Conservation (phyloP, 305 asterid genomes). For the Plantago coronopus region DNA sequence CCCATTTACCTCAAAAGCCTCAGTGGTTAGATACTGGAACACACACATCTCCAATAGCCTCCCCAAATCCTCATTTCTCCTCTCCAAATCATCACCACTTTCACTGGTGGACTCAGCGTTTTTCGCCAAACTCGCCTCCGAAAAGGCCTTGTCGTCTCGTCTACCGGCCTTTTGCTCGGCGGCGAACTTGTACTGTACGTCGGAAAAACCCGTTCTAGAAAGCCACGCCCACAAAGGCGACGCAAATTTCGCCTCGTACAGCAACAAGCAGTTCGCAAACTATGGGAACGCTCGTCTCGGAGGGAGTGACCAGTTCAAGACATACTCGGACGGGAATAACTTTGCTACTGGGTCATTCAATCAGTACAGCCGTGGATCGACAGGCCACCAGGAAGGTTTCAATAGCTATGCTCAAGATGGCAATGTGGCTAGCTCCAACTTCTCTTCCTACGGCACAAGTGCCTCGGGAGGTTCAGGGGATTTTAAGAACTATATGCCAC, state of each 20-base stretch:
- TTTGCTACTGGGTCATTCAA: constrained; percentile 49
- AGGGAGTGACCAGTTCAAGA: constrained; percentile 58
- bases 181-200: constrained; percentile 51
- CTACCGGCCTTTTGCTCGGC: constrained; percentile 57
- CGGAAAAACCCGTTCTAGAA: constrained; percentile 17
- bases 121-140: constrained; percentile 48
- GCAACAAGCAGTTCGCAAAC: constrained; percentile 44
- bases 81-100: constrained; percentile 70
- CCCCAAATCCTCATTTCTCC: constrained; percentile 44
- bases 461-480: constrained; percentile 62
- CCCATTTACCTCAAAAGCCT: constrained; percentile 66
- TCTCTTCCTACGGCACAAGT: constrained; percentile 50
- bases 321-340: constrained; percentile 54
- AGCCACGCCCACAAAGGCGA: constrained; percentile 33
- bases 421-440: constrained; percentile 51
- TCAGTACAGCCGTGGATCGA: constrained; percentile 54
- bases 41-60: constrained; percentile 40
- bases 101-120: constrained; percentile 42
- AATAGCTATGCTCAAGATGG: constrained; percentile 59
- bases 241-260: constrained; percentile 48
- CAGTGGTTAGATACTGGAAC: constrained; percentile 59
- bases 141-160: constrained; percentile 41
- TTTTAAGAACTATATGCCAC: constrained; percentile 50
- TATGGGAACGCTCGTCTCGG: constrained; percentile 52
- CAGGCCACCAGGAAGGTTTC: constrained; percentile 54